Conservation (phyloP, 306 rosid species). For the Cucumis sativus region DNA sequence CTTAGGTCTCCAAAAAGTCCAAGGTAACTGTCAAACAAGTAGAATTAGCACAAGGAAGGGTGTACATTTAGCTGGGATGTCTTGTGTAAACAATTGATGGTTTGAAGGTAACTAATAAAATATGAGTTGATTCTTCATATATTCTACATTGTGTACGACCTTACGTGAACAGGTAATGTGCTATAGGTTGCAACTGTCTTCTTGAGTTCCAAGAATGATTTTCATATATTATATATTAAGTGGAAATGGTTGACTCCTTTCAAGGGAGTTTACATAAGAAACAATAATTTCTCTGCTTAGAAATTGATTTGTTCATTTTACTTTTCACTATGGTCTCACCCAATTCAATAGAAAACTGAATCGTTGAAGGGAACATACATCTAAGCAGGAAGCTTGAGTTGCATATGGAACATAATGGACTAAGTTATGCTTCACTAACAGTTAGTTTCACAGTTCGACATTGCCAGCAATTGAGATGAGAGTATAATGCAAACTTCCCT, state of each 20-base stretch:
- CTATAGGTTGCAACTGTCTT: too few species aligned
- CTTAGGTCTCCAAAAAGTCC: neutral
- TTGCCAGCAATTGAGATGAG: neutral
- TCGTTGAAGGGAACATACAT: neutral
- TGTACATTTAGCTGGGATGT: conserved; percentile 2
- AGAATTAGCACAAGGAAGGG: neutral
- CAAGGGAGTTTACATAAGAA: neutral
- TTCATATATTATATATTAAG: neutral
- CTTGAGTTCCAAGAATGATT: too few species aligned
- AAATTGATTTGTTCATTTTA: neutral
- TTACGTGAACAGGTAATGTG: too few species aligned
- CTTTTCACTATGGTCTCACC: neutral
- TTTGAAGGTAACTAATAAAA: neutral
- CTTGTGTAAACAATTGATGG: neutral
- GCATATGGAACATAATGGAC: neutral
- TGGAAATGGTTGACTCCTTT: neutral
- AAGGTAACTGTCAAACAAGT: neutral
- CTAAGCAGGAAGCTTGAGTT: neutral
- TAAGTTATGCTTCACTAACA: neutral
- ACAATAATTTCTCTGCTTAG: neutral
- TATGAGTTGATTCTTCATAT: neutral
- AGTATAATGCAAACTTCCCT: neutral
- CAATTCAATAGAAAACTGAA: neutral
- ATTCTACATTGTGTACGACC: neutral
- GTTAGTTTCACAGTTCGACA: neutral